Evolutionary conservation across 2,329 filamentous ascomycete species (phyloP), one percentile per base, ranked within the genome.

Genomic region (Xylariaceae sp.): DNA sequence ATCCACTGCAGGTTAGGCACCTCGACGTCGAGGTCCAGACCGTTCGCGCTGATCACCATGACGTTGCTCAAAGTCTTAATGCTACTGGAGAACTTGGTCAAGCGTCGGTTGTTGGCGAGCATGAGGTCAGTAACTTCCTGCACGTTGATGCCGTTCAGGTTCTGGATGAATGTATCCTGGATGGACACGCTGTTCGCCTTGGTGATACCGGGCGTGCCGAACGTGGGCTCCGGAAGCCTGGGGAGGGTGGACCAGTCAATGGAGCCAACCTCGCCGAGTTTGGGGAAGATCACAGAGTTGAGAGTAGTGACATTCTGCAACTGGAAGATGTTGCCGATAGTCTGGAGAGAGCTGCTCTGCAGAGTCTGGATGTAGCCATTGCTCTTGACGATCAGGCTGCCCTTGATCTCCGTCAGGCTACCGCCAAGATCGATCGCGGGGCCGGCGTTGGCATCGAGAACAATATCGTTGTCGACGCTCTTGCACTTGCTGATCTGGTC

Each of bases 41-140:
- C 83, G 73, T 98, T 98, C 71, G 83, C 81, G 54, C 81, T 78
- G 60, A 98, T 80, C 56, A 75, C 80, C 37, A 96, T 69, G 32
- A 72, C 64, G 40, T 76, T 71, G 50, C 75, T 83, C 55, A 95
- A 76, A 68, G 85, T 90, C 62, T 74, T 74, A 43, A 97, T 74
- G 60, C 84, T 76, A 64, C 88, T 85, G 59, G 78, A 76, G 69
- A 94, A 85, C 46, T 71, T 72, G 59, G 76, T 78, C 54, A 98
- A 74, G 60, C 83, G 82, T 46, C 69, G 70, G 79, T 97, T 97
- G 81, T 95, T 95, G 76, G 86, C 83, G 66, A 98, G 83, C 63
- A 85, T 72, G 61, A 98, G 77, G 51, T 69, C 73, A 41, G 77
- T 74, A 38, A 88, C 81, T n/a, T 74, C 73, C 48, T 78, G 66